These are phyloP conservation scores for Pisolithus orientalis DNA, from an alignment of 768 basidiomycete genomes.

Conservation along the genomic window DNA sequence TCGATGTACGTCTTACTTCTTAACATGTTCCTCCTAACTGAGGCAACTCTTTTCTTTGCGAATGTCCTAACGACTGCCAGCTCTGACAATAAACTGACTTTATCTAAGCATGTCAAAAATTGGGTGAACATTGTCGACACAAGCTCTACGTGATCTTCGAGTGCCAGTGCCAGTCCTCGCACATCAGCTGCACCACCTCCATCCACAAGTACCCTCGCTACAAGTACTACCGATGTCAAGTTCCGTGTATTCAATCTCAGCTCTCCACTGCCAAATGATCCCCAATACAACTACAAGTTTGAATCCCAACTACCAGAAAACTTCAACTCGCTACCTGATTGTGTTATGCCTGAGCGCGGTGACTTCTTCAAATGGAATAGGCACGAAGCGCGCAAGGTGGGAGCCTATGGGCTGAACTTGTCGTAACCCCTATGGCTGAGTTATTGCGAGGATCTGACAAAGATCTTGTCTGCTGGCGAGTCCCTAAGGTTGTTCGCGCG, in stretches of 20 bases:
- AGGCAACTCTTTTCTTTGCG: background rate
- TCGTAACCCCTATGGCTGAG: too few species aligned
- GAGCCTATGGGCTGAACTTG: too few species aligned
- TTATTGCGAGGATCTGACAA: too few species aligned
- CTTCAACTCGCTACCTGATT: too few species aligned
- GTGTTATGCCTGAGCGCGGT: too few species aligned
- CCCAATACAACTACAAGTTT: too few species aligned
- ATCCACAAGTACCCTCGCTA: background rate
- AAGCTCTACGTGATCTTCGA: background rate
- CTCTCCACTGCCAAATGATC: background rate
- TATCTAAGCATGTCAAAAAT: background rate
- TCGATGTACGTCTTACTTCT: background rate
- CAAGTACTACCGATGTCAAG: background rate
- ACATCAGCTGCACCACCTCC: background rate
- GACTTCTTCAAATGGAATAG: too few species aligned
- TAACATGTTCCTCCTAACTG: background rate
- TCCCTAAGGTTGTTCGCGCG: too few species aligned
- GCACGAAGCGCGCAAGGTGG: too few species aligned
- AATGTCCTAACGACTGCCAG: background rate
- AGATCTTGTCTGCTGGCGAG: too few species aligned
- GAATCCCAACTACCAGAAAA: too few species aligned
- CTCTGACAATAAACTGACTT: background rate
- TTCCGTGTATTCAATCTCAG: background rate
- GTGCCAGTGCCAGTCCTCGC: background rate
- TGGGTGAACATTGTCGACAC: background rate